These are phyloP conservation scores for sunflower (Helianthus annuus) DNA, from an alignment of 129 eudicot genomes.

Conservation along the genomic window HanXRQr2.0-SUNRISE NC_035442.2:48035829-48036328, in stretches of 20 bases:
- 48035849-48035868: background rate
- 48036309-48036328: slow-evolving; percentile 13
- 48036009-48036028: background rate
- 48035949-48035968: background rate
- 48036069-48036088: slow-evolving; percentile 73
- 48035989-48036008: background rate
- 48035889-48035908: background rate
- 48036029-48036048: slow-evolving; percentile 3
- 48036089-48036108: slow-evolving; percentile 82
- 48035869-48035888: background rate
- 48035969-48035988: background rate
- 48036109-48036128: slow-evolving; percentile 75
- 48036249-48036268: slow-evolving; percentile 73
- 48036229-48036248: slow-evolving; percentile 89
- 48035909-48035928: background rate
- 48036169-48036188: background rate
- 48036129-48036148: slow-evolving; percentile 93
- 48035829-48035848: background rate
- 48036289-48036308: slow-evolving; percentile 73
- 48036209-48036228: slow-evolving; percentile 11
- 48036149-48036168: slow-evolving; percentile 11
- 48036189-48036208: background rate
- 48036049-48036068: background rate
- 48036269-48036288: slow-evolving; percentile 78
- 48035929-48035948: background rate